Evolutionary conservation across 108 stramenopile species (phyloP).

Genomic region (Bacterosira constricta): DNA sequence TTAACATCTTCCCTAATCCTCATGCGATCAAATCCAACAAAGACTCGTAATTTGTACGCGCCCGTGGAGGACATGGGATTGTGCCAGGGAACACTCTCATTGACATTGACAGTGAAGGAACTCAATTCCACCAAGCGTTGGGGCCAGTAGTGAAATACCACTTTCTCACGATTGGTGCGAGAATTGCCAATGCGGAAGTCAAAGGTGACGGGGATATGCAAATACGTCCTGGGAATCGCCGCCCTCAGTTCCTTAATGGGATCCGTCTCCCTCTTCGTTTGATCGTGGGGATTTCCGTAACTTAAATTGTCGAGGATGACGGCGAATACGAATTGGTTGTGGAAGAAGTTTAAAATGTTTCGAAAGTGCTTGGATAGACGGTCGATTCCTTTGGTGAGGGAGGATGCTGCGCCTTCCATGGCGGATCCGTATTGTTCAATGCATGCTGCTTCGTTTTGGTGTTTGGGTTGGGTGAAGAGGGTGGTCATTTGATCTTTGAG

Average conservation of each 20-base stretch:
- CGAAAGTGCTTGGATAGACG: conserved; percentile 37
- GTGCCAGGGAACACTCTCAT: conserved; percentile 23
- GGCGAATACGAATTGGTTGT: conserved; percentile 14
- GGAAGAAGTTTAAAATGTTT: background rate
- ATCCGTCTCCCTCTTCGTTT: background rate
- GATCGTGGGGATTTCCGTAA: conserved; percentile 4
- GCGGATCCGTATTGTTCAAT: conserved; percentile 12
- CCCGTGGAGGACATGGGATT: background rate
- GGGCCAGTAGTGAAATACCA: conserved; percentile 59
- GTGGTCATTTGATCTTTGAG: conserved; percentile 1
- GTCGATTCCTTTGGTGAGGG: conserved; percentile 42
- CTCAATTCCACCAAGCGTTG: conserved; percentile 59
- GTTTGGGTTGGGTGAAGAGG: conserved; percentile 5
- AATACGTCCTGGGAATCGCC: conserved; percentile 50
- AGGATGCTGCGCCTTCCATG: conserved; percentile 6
- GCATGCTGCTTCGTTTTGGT: conserved; percentile 20
- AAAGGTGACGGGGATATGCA: conserved; percentile 54
- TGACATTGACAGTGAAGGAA: conserved; percentile 43
- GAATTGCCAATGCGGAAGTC: conserved; percentile 35
- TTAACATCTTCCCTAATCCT: conserved; percentile 13
- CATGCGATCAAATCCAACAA: conserved; percentile 28
- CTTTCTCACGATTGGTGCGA: conserved; percentile 11
- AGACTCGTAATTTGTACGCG: conserved; percentile 1
- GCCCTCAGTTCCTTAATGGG: conserved; percentile 32
- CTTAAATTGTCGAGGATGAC: conserved; percentile 30